Base-by-base conservation (phyloP, 2,329 filamentous ascomycete species). In the Hypoxylon sp. region DNA sequence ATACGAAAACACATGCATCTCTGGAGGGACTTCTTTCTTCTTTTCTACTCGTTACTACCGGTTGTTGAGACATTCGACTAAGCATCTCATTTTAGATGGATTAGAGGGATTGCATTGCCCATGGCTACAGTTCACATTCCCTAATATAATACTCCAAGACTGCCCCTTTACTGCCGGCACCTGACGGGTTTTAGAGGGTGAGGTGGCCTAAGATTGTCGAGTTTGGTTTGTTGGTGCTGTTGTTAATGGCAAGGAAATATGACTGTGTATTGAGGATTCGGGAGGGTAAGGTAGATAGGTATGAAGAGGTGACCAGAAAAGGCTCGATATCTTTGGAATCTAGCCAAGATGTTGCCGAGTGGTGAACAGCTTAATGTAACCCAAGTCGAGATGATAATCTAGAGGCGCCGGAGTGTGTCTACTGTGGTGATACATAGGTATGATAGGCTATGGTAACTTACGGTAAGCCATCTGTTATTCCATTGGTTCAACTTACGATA, bases 1-100 rank as follows among this genome's bases (percentile, higher is more conserved):
- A 70, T 57, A 71, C 55, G 58, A 67, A 65, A 71, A 70, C 68
- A 71, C 67, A 69, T 72, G 71, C 64, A 70, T 72, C 65, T 58
- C 65, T 59, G 66, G 68, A 64, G 65, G 37, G 6, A 8, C n/a
- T 19, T 41, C 11, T 34, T 10, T 34, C 20, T 41, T 20, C 17
- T 41, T n/a, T 39, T 63, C 61, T 59, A 53, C 61, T 56, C 52
- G 34, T 60, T 58, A 58, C 55, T 59, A 41, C 57, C 51, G 55
- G 59, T n/a, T 28, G 22, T 48, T 52, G 64, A 61, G 62, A 62
- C 62, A 67, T 65, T 64, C 60, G 62, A 64, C 46, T 62, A 53
- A 55, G 62, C 54, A 63, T 68, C 62, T 60, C 50, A 70, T 68
- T 68, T 71, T 74, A 71, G 69, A 74, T 60, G 68, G 69, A 68